Conservation (phyloP, 2,329 filamentous ascomycete genomes). For the Aspergillus tubingensis region DNA sequence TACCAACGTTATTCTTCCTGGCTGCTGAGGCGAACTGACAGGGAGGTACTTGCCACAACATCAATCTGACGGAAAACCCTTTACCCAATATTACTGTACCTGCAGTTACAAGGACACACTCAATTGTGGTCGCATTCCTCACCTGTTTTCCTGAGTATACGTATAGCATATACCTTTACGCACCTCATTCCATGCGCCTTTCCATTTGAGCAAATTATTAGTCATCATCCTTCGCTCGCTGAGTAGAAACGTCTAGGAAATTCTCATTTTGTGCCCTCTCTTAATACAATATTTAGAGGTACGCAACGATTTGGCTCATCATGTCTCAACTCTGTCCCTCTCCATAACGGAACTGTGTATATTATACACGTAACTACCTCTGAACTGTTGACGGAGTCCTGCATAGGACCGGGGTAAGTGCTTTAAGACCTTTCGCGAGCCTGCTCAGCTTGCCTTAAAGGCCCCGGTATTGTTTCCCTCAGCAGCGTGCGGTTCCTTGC, state of each 20-base stretch:
- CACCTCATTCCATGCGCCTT: not conserved
- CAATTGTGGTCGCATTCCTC: not conserved
- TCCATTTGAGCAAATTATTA: not conserved
- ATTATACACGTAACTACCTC: not conserved
- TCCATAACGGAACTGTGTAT: not conserved
- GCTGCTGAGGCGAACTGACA: conserved; percentile 4
- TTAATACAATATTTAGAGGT: not conserved
- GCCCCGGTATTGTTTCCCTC: not conserved
- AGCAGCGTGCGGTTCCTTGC: conserved; percentile 1
- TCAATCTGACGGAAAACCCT: conserved; percentile 2
- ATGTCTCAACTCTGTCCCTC: not conserved
- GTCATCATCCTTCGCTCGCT: not conserved
- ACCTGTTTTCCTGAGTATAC: not conserved
- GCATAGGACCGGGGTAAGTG: conserved; percentile 2
- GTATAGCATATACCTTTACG: not conserved
- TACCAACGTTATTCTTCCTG: conserved; percentile 6
- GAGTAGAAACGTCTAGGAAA: not conserved
- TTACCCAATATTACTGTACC: not conserved
- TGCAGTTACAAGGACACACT: conserved; percentile 1
- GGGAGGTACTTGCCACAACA: conserved; percentile 4
- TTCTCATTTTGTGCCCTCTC: not conserved
- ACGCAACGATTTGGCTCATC: not conserved
- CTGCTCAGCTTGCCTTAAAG: not conserved
- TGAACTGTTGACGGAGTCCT: not conserved
- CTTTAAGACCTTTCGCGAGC: not conserved